Conservation (phyloP, 805 yeast species). For the Wickerhamiella sorbophila region DNA sequence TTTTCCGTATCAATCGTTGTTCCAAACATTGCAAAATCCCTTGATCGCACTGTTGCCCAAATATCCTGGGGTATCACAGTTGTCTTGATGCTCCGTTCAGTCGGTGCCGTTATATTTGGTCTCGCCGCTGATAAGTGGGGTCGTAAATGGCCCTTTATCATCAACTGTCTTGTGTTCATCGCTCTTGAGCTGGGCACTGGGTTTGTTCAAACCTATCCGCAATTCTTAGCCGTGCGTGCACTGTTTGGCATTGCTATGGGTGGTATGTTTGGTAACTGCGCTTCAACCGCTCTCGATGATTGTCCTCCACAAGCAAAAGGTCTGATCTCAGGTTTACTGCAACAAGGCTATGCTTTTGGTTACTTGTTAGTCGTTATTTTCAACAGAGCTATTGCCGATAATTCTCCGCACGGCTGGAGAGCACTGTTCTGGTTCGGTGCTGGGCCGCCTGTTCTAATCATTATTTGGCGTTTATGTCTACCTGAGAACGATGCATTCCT, state of each 20-base stretch:
- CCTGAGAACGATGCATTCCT: conserved; percentile 48
- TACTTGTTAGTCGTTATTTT: conserved; percentile 52
- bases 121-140: conserved; percentile 46
- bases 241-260: conserved; percentile 61
- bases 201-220: conserved; percentile 41
- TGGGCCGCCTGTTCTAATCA: conserved; percentile 47
- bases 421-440: conserved; percentile 61
- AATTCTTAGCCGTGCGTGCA: conserved; percentile 49
- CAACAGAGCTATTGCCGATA: conserved; percentile 41
- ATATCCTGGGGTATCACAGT: conserved; percentile 63
- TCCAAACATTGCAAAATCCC: conserved; percentile 34
- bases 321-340: conserved; percentile 52
- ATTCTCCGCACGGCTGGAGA: conserved; percentile 46
- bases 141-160: conserved; percentile 52
- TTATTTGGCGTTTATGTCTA: conserved; percentile 40
- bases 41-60: conserved; percentile 32
- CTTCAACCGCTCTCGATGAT: conserved; percentile 55
- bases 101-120: conserved; percentile 59
- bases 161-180: conserved; percentile 37
- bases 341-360: conserved; percentile 69
- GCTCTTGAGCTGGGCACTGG: conserved; percentile 53
- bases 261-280: conserved; percentile 50
- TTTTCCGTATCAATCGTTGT: conserved; percentile 48
- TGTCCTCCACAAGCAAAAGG: conserved; percentile 47
- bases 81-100: conserved; percentile 56